phyloP scores from a whole-genome alignment of 805 yeast genomes.

The Middelhovenomyces tepae region DNA sequence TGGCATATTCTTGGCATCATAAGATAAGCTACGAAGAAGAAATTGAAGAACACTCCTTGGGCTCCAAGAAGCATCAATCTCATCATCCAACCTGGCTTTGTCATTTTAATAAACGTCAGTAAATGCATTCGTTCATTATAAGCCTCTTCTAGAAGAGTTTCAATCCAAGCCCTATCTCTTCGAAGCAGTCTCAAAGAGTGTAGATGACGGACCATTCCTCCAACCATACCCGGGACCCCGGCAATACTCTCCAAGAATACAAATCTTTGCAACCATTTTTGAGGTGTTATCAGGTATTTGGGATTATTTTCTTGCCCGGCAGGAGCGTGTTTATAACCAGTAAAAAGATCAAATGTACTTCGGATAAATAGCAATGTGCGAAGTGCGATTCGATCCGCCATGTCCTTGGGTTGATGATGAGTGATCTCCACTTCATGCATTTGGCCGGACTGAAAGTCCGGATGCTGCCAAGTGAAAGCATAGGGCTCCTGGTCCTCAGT shows the following conservation, averaged over 20 bases:
- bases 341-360: conserved; percentile 46
- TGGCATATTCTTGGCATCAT: conserved; percentile 58
- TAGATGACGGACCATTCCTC: conserved; percentile 61
- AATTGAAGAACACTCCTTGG: conserved; percentile 63
- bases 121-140: conserved; percentile 74
- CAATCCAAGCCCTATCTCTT: conserved; percentile 68
- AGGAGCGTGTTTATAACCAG: conserved; percentile 56
- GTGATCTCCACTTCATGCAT: conserved; percentile 38
- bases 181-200: conserved; percentile 51
- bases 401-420: conserved; percentile 42
- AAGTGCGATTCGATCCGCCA: conserved; percentile 47
- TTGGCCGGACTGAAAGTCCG: conserved; percentile 29
- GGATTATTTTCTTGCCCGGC: conserved; percentile 29
- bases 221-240: conserved; percentile 76
- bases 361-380: conserved; percentile 39
- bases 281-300: conserved; percentile 45
- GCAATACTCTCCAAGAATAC: conserved; percentile 65
- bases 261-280: conserved; percentile 51
- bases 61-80: conserved; percentile 47
- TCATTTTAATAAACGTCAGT: conserved; percentile 56
- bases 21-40: conserved; percentile 53
- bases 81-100: conserved; percentile 53
- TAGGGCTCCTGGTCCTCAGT: no score
- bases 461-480: conserved; percentile 43
- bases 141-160: conserved; percentile 65